A percentile compares a stretch with the other conserved stretches of the same genome.
Conservation (phyloP, 768 basidiomycete genomes). For the Xerocomus potaroensis region DNA sequence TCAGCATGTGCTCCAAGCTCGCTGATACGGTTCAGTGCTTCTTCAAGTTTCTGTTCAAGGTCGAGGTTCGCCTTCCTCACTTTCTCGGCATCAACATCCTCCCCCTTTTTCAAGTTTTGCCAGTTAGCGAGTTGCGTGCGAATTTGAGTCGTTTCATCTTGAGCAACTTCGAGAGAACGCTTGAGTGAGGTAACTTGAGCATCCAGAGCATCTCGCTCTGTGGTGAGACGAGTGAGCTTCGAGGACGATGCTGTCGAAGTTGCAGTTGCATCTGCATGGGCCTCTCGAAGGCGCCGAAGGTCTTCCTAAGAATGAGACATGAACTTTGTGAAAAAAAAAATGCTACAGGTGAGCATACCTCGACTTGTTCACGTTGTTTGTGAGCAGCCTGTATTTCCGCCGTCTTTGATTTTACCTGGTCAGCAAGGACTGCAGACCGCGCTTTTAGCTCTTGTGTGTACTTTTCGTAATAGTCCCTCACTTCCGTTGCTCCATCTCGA, state of each 20-base stretch:
- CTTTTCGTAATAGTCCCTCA: slow-evolving; percentile 22
- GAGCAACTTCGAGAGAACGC: slow-evolving; percentile 52
- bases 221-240: slow-evolving; percentile 51
- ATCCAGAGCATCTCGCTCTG: slow-evolving; percentile 57
- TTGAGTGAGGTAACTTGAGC: slow-evolving; percentile 52
- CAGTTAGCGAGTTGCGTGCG: slow-evolving; percentile 65
- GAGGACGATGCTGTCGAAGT: slow-evolving; percentile 42
- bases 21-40: slow-evolving; percentile 36
- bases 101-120: slow-evolving; percentile 63
- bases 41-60: slow-evolving; percentile 51
- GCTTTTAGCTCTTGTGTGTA: slow-evolving; percentile 27
- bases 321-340: background rate
- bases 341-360: slow-evolving; percentile 34
- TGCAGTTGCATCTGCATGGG: slow-evolving; percentile 47
- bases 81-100: slow-evolving; percentile 52
- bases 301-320: slow-evolving; percentile 30
- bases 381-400: slow-evolving; percentile 37
- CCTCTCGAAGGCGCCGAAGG: slow-evolving; percentile 43
- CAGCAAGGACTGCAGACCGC: slow-evolving; percentile 31
- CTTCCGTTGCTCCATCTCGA: slow-evolving; percentile 27
- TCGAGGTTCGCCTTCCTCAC: slow-evolving; percentile 51
- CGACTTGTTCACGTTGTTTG: slow-evolving; percentile 42
- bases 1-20: slow-evolving; percentile 26
- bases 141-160: slow-evolving; percentile 51
- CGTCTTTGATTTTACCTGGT: slow-evolving; percentile 38